Conservation (phyloP, 192 early-diverging fungal species). For the Entrophospora sp. region DNA sequence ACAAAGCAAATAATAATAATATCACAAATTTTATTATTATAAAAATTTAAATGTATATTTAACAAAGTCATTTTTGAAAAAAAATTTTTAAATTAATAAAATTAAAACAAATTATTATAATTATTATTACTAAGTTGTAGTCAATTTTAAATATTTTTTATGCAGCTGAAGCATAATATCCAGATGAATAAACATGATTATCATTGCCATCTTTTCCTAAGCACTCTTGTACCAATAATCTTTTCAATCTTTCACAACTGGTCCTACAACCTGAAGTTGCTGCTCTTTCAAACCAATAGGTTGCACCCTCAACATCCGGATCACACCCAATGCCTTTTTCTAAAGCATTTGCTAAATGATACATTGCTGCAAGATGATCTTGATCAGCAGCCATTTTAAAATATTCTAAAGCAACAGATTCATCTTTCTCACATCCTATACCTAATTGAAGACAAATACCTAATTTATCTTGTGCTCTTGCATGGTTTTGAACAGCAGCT, state of each 20-base stretch:
- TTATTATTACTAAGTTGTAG: too few relatives aligned
- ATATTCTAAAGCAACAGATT: slow-evolving; percentile 37
- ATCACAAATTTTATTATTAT: too few relatives aligned
- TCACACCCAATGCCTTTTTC: slow-evolving; percentile 38
- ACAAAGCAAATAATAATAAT: too few relatives aligned
- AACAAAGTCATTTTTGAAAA: too few relatives aligned
- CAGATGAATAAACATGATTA: slow-evolving; percentile 28
- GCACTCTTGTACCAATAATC: slow-evolving; percentile 40
- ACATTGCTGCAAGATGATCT: slow-evolving; percentile 41
- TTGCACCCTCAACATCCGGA: slow-evolving; percentile 29
- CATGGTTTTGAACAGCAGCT: slow-evolving; percentile 53
- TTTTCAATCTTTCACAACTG: slow-evolving; percentile 39
- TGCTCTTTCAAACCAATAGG: slow-evolving; percentile 34
- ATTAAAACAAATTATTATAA: too few relatives aligned
- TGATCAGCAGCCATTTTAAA: slow-evolving; percentile 45
- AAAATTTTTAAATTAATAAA: too few relatives aligned
- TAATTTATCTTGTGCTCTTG: slow-evolving; percentile 60
- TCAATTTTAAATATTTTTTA: too few relatives aligned
- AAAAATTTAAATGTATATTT: too few relatives aligned
- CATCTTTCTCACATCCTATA: slow-evolving; percentile 39
- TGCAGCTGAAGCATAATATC: slow-evolving; percentile 43
- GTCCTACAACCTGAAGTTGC: slow-evolving; percentile 41
- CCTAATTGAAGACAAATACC: slow-evolving; percentile 57
- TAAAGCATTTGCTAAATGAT: slow-evolving; percentile 38
- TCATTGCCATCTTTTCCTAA: slow-evolving; percentile 35